phyloP scores from a whole-genome alignment of 768 basidiomycete genomes.

The Macrolepiota fuliginosa region DNA sequence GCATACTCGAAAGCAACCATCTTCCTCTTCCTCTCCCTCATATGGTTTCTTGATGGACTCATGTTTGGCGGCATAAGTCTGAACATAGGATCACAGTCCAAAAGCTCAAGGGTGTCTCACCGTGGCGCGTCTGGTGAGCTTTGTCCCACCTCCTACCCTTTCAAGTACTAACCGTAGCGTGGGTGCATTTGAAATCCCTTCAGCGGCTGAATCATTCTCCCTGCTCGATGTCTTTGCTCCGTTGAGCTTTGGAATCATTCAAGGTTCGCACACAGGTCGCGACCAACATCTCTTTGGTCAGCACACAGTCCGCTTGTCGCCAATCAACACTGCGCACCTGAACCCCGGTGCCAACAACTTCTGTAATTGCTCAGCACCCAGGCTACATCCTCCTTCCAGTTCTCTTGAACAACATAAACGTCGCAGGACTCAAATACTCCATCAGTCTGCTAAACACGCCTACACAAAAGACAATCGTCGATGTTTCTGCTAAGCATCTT shows the following conservation, averaged over 20 bases:
- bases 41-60: constrained; percentile 67
- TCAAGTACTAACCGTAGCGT: constrained; percentile 4
- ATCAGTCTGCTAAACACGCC: constrained; percentile 60
- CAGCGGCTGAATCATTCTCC: constrained; percentile 44
- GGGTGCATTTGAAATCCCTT: constrained; percentile 35
- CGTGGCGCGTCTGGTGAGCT: constrained; percentile 17
- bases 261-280: constrained; percentile 35
- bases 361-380: constrained; percentile 58
- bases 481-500: constrained; percentile 57
- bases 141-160: background rate
- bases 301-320: constrained; percentile 90
- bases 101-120: constrained; percentile 18
- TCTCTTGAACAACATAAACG: constrained; percentile 87
- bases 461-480: constrained; percentile 38
- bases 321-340: constrained; percentile 88
- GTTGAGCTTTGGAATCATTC: constrained; percentile 49
- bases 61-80: constrained; percentile 72
- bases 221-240: constrained; percentile 48
- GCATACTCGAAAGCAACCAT: constrained; percentile 64
- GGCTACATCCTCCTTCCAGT: constrained; percentile 72
- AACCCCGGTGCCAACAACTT: constrained; percentile 75
- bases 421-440: constrained; percentile 69
- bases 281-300: constrained; percentile 71
- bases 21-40: constrained; percentile 53
- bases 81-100: constrained; percentile 27